Base-by-base conservation (phyloP, 2,329 filamentous ascomycete species). In the Geoglossum cookeanum region DNA sequence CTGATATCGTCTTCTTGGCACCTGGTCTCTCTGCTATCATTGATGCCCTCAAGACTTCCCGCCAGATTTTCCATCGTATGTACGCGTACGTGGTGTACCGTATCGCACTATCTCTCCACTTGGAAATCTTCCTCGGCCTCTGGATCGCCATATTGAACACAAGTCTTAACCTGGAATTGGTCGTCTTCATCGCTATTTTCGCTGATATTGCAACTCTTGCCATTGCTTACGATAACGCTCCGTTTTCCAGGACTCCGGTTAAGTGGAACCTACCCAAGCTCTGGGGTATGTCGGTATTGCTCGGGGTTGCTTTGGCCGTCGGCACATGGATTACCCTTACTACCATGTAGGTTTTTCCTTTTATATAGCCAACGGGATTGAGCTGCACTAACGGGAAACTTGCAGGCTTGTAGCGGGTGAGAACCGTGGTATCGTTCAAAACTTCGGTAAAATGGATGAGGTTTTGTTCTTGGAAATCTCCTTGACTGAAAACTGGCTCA, bases 1-100 rank as follows among this genome's bases (percentile, higher is more conserved):
- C 89, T 66, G 89, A 95, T 72, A 94, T 94, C 65, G 88, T 95
- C 65, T 94, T 94, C 78, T 80, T 94, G 68, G 87, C 86, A 64
- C 87, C 88, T 57, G 89, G 88, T 76, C 82, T 94, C 61, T 89
- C 87, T 71, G 86, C 88, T 61, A 94, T 94, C 70, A 94, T 94
- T 65, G 87, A 94, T 69, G 87, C 88, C 60, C 79, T 94, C 64
- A 94, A 94, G 76, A 94, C 86, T 63, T 91, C 87, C 35, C 86
- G 89, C 66, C 88, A 94, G 71, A 94, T 95, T 70, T 94, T 94
- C 78, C 88, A 94, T 75, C 87, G 89, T 66, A 94, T 95, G 88
- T 92, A 94, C 74, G 85, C 88, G 59, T 95, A 94, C 75, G 87
- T 95, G 63, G 85, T 94, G 66, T 94, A 94, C 76, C 87, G 89